These are phyloP conservation scores for Quercus mongolica DNA, from an alignment of 306 rosid species.

Conservation along the genomic window DNA sequence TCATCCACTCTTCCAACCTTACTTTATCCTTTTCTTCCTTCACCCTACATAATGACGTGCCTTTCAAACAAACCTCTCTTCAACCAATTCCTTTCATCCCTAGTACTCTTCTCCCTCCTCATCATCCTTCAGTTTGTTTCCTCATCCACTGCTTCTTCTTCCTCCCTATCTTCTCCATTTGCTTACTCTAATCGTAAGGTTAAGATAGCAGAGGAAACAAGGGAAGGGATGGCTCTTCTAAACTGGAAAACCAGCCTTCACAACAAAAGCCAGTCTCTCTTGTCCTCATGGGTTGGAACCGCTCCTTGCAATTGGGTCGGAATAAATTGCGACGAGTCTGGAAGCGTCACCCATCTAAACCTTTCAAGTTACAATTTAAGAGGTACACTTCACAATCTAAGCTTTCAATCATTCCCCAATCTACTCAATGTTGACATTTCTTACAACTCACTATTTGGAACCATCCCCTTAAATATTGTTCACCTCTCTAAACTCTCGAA, in stretches of 20 bases:
- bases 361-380: slow-evolving; percentile 9
- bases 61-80: too few relatives aligned
- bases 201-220: too few relatives aligned
- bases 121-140: too few relatives aligned
- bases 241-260: slow-evolving; percentile 24
- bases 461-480: neutral
- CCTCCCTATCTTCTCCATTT: accelerated
- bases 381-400: slow-evolving; percentile 20
- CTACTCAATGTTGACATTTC: slow-evolving; percentile 4
- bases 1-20: too few relatives aligned
- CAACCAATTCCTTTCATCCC: too few relatives aligned
- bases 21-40: too few relatives aligned
- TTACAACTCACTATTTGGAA: neutral
- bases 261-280: neutral
- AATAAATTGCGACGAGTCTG: neutral
- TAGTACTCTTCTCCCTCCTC: too few relatives aligned
- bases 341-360: slow-evolving; percentile 12
- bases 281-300: slow-evolving; percentile 22
- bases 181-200: accelerated
- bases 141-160: too few relatives aligned
- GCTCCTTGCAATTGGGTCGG: slow-evolving; percentile 19
- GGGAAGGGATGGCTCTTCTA: slow-evolving; percentile 22
- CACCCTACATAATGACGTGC: too few relatives aligned
- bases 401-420: slow-evolving; percentile 18
- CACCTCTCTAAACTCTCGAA: neutral